phyloP scores from a whole-genome alignment of 1,284 basidiomycete species.

The Leccinum insolens region DNA sequence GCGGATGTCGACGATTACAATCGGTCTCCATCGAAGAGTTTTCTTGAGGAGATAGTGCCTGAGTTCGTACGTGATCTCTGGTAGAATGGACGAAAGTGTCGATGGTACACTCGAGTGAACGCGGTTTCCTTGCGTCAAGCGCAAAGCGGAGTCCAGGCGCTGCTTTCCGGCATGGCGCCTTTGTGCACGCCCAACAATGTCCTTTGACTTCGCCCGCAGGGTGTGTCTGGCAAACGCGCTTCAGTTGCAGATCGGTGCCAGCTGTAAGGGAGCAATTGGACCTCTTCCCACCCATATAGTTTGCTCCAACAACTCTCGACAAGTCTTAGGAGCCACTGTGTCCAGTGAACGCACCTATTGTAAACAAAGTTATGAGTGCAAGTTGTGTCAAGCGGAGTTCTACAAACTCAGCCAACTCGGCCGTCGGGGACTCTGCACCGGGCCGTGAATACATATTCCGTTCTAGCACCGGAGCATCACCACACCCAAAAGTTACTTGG shows the following conservation, averaged over 20 bases:
- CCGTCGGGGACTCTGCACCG: no score
- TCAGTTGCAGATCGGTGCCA: not conserved
- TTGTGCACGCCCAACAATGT: conserved; percentile 28
- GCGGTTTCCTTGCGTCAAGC: conserved; percentile 12
- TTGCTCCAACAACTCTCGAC: conserved; percentile 28
- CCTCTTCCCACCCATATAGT: conserved; percentile 36
- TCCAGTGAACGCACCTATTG: no score
- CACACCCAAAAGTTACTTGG: not conserved
- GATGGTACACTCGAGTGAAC: conserved; percentile 3
- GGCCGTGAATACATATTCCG: not conserved
- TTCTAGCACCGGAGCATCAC: not conserved
- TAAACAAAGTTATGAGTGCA: not conserved
- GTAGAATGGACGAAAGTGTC: conserved; percentile 15
- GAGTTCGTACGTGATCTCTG: conserved; percentile 17
- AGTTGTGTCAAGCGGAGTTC: not conserved
- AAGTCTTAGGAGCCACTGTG: no score
- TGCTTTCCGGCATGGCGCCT: conserved; percentile 34
- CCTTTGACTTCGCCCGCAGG: conserved; percentile 27
- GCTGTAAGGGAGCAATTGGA: conserved; percentile 7
- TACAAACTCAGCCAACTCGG: not conserved
- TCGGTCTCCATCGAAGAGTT: conserved; percentile 3
- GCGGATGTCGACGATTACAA: conserved; percentile 1
- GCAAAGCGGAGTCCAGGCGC: conserved; percentile 34
- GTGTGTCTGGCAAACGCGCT: conserved; percentile 20
- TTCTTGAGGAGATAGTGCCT: not conserved